Conservation (phyloP, 306 rosid species). For the apple (Malus domestica) region ASM211411v1 NC_041805.1:1533001-1533500, state of each 20-base stretch:
- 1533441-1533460: no score
- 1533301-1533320: constrained; percentile 78
- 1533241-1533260: constrained; percentile 68
- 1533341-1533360: no score
- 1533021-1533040: constrained; percentile 68
- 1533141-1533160: background rate
- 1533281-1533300: constrained; percentile 65
- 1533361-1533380: no score
- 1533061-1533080: constrained; percentile 42
- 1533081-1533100: constrained; percentile 23
- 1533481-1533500: no score
- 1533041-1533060: constrained; percentile 71
- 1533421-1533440: no score
- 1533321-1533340: background rate
- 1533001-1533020: background rate
- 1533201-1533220: constrained; percentile 50
- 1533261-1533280: constrained; percentile 70
- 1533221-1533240: constrained; percentile 35
- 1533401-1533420: no score
- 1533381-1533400: no score
- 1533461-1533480: no score
- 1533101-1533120: background rate
- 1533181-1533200: constrained; percentile 99
- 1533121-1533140: constrained; percentile 17
- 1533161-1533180: constrained; percentile 93